phyloP scores from a whole-genome alignment of 2,329 filamentous ascomycete genomes.

The Dactylellina parvicollis region DNA sequence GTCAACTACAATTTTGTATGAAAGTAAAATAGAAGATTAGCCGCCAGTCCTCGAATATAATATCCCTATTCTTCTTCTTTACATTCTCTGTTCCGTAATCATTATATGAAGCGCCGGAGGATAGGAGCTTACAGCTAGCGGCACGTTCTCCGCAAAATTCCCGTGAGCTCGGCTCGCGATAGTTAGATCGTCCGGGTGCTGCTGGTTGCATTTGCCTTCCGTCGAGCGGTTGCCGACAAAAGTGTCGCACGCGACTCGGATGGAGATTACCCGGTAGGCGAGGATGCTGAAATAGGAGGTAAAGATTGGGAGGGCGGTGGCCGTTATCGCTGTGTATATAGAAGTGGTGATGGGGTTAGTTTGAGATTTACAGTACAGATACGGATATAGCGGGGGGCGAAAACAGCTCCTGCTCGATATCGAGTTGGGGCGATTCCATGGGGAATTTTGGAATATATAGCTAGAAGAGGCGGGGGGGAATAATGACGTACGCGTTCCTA shows the following conservation, averaged over 20 bases:
- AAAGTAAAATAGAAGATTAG: too few relatives aligned
- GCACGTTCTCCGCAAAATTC: slow-evolving; percentile 48
- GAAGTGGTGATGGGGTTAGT: not conserved
- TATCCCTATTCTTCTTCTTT: too few relatives aligned
- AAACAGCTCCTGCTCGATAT: too few relatives aligned
- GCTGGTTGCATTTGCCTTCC: slow-evolving; percentile 21
- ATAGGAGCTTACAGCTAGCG: slow-evolving; percentile 25
- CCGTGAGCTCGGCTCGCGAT: slow-evolving; percentile 30
- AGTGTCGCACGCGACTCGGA: slow-evolving; percentile 23
- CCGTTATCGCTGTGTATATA: slow-evolving; percentile 30
- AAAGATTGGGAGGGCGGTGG: slow-evolving; percentile 38
- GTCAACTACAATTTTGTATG: slow-evolving; percentile 23
- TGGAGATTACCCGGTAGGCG: slow-evolving; percentile 42
- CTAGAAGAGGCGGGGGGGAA: not conserved
- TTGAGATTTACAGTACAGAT: not conserved
- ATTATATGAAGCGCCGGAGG: not conserved
- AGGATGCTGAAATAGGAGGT: slow-evolving; percentile 38
- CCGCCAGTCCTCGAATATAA: too few relatives aligned
- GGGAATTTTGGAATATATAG: too few relatives aligned
- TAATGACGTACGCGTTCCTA: slow-evolving; percentile 43
- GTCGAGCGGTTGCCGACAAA: slow-evolving; percentile 34
- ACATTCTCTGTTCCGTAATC: too few relatives aligned
- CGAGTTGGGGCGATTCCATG: too few relatives aligned
- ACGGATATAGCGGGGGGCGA: not conserved
- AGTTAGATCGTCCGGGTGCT: slow-evolving; percentile 23